Evolutionary conservation across 768 basidiomycete genomes (phyloP).

Genomic region (Kwoniella sp.): DNA sequence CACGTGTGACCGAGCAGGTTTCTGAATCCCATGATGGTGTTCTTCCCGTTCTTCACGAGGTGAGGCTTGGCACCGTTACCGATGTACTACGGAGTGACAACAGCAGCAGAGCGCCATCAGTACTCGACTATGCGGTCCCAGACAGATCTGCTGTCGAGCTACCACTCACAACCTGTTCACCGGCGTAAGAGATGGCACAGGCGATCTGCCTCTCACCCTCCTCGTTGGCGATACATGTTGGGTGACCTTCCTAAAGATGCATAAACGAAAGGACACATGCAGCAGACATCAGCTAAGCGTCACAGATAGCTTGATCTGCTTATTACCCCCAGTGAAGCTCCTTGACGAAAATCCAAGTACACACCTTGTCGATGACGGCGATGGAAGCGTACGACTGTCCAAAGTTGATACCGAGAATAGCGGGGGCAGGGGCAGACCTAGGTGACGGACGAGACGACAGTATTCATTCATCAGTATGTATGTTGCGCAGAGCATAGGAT

Average conservation of each 20-base stretch:
- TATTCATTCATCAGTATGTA: slow-evolving; percentile 2
- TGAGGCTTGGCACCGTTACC: slow-evolving; percentile 93
- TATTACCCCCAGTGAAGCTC: no score
- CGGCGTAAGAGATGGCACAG: slow-evolving; percentile 85
- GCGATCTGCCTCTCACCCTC: slow-evolving; percentile 98
- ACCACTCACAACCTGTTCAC: slow-evolving; percentile 79
- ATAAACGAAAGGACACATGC: not conserved
- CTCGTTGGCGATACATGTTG: slow-evolving; percentile 96
- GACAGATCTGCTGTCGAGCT: not conserved
- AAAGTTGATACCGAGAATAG: slow-evolving; percentile 83
- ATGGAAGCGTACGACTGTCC: slow-evolving; percentile 95
- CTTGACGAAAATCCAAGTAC: no score
- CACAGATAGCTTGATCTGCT: not conserved
- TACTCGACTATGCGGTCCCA: no score
- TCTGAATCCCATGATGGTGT: slow-evolving; percentile 93
- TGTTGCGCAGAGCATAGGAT: no score
- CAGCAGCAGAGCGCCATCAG: not conserved
- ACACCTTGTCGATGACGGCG: slow-evolving; percentile 88
- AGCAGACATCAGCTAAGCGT: no score
- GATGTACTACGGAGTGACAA: slow-evolving; percentile 69
- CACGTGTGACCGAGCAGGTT: slow-evolving; percentile 91
- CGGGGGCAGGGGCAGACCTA: slow-evolving; percentile 34
- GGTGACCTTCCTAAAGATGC: slow-evolving; percentile 72
- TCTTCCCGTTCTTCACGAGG: slow-evolving; percentile 89
- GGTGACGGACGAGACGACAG: not conserved